Conservation (phyloP, 495 filamentous ascomycete genomes). For the Extremus antarcticus region DNA sequence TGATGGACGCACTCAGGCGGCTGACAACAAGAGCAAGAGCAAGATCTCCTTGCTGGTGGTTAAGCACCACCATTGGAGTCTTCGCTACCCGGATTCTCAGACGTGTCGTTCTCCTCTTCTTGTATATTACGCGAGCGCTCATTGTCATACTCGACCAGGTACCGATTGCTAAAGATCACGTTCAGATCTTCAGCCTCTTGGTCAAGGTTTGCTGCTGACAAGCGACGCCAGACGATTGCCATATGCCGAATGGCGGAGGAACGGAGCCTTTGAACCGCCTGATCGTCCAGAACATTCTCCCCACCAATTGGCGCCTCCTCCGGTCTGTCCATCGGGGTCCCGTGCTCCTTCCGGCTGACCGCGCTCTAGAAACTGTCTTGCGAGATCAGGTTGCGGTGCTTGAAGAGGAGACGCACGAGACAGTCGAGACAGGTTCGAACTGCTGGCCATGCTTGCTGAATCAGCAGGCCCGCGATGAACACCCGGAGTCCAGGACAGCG, state of each 20-base stretch:
- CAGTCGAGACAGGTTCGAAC: neutral
- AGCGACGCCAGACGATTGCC: neutral
- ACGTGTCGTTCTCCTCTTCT: neutral
- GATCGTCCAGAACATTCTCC: neutral
- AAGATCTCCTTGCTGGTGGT: no score
- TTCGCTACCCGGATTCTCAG: neutral
- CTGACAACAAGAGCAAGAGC: no score
- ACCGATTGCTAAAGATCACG: neutral
- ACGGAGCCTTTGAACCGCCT: neutral
- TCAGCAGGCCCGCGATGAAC: constrained; percentile 3
- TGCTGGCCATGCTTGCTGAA: constrained; percentile 1
- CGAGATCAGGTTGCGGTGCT: neutral
- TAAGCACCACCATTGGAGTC: no score
- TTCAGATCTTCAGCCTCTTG: neutral
- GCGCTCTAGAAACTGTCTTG: neutral
- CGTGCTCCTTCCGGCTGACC: neutral
- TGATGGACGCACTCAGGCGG: no score
- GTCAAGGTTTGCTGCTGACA: neutral
- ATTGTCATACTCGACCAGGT: neutral
- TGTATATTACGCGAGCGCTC: neutral
- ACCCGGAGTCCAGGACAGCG: neutral
- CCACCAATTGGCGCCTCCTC: neutral
- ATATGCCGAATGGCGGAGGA: neutral
- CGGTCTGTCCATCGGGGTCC: constrained; percentile 1
- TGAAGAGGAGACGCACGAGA: neutral